Conservation (phyloP, 208 protist species). For the Leptomonas pyrrhocoris region DNA sequence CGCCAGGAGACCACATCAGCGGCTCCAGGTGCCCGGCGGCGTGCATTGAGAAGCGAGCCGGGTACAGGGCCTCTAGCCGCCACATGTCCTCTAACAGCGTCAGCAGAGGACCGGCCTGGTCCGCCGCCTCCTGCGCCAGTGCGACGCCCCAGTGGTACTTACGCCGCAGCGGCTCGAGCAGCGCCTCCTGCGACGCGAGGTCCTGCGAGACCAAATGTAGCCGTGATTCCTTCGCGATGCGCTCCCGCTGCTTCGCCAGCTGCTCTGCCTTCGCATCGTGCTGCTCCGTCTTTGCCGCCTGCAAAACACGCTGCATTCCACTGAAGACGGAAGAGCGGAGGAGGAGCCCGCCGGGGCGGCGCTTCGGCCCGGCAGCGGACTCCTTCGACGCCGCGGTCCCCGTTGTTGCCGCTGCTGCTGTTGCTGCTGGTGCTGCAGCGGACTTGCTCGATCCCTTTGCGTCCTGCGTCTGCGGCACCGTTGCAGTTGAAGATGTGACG, state of each 20-base stretch:
- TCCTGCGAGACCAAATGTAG: slow-evolving; percentile 64
- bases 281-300: slow-evolving; percentile 59
- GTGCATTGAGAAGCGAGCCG: slow-evolving; percentile 66
- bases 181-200: slow-evolving; percentile 50
- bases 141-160: slow-evolving; percentile 45
- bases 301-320: slow-evolving; percentile 69
- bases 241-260: slow-evolving; percentile 57
- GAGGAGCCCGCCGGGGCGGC: slow-evolving; percentile 23
- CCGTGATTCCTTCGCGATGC: slow-evolving; percentile 62
- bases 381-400: slow-evolving; percentile 20
- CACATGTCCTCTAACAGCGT: slow-evolving; percentile 64
- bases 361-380: slow-evolving; percentile 17
- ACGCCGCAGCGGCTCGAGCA: slow-evolving; percentile 51
- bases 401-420: too few species aligned
- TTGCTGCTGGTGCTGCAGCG: too few species aligned
- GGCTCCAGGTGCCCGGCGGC: slow-evolving; percentile 32
- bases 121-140: slow-evolving; percentile 33
- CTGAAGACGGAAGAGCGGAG: slow-evolving; percentile 66
- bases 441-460: not conserved
- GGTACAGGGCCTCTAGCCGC: slow-evolving; percentile 64
- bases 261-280: slow-evolving; percentile 41
- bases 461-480: not conserved
- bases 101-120: slow-evolving; percentile 31
- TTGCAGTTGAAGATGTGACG: not conserved
- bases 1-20: slow-evolving; percentile 11